Evolutionary conservation across 140 eudicot genomes (phyloP).

Genomic region (Cichorium intybus): DNA sequence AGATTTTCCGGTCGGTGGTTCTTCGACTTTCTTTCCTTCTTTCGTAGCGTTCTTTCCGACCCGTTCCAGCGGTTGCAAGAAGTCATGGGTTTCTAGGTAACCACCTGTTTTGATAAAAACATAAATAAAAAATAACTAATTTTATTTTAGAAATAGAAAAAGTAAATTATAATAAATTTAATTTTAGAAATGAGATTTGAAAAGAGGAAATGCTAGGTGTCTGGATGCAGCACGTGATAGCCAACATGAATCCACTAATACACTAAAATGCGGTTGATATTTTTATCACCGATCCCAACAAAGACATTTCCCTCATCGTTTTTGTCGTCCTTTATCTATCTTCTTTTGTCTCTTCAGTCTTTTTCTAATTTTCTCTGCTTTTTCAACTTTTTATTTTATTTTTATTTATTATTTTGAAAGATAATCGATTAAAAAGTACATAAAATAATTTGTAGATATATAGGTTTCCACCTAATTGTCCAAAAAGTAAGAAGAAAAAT

Average conservation of each 20-base stretch:
- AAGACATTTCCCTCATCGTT: conserved; percentile 30
- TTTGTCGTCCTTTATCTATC: conserved; percentile 38
- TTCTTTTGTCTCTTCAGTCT: conserved; percentile 34
- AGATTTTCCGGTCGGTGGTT: conserved; percentile 35
- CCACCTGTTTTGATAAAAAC: conserved; percentile 29
- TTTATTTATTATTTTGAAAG: not conserved
- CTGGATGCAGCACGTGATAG: conserved; percentile 29
- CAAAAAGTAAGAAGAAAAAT: not conserved
- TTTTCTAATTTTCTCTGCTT: conserved; percentile 7
- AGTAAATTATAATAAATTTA: not conserved
- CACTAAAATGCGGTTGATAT: conserved; percentile 13
- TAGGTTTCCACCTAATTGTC: not conserved
- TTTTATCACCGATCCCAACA: conserved; percentile 32
- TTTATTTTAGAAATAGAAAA: not conserved
- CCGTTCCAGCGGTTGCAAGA: conserved; percentile 67
- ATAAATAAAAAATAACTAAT: not conserved
- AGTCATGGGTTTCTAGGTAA: conserved; percentile 68
- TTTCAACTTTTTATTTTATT: not conserved
- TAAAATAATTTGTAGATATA: not conserved
- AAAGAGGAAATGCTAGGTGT: conserved; percentile 22
- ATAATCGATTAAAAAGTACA: not conserved
- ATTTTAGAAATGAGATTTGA: too few relatives aligned
- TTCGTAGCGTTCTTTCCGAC: conserved; percentile 35
- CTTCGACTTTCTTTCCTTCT: conserved; percentile 41
- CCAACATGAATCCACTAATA: conserved; percentile 29